Evolutionary conservation across 2,329 filamentous ascomycete species (phyloP).

Genomic region (Apiospora pterosperma): DNA sequence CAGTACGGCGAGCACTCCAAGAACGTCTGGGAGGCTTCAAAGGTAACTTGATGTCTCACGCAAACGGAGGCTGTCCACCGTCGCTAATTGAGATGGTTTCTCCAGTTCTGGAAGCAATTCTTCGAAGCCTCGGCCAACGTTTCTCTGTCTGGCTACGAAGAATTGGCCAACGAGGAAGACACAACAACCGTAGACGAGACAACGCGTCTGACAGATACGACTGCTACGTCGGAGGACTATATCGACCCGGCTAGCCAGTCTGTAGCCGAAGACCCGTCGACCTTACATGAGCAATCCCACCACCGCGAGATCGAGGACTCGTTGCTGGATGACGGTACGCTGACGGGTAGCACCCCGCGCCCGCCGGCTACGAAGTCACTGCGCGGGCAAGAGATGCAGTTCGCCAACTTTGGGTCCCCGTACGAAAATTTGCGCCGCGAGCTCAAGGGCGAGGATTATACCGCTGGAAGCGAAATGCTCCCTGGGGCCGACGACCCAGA

Average conservation of each 20-base stretch:
- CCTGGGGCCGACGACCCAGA: constrained; percentile 31
- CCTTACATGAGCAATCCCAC: constrained; percentile 30
- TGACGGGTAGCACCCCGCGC: constrained; percentile 67
- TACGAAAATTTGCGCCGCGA: constrained; percentile 73
- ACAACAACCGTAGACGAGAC: constrained; percentile 47
- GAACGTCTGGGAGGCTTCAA: constrained; percentile 94
- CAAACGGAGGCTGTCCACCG: too few relatives aligned
- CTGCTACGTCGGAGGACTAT: constrained; percentile 19
- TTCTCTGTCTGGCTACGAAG: constrained; percentile 91
- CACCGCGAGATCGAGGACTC: constrained; percentile 54
- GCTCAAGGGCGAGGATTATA: constrained; percentile 43
- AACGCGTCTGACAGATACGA: constrained; percentile 54
- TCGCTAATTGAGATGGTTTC: background rate
- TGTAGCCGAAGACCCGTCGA: constrained; percentile 25
- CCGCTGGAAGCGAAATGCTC: constrained; percentile 32
- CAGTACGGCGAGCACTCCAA: constrained; percentile 93
- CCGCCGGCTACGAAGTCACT: constrained; percentile 48
- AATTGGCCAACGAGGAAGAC: constrained; percentile 65
- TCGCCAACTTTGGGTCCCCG: constrained; percentile 69
- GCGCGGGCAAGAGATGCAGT: constrained; percentile 37
- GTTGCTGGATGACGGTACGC: constrained; percentile 60
- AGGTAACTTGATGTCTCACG: constrained; percentile 48
- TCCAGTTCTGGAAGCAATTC: constrained; percentile 98
- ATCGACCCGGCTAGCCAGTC: background rate
- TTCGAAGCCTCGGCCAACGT: constrained; percentile 98